Conservation (phyloP, 768 basidiomycete genomes). For the Rhizopogon salebrosus region DNA sequence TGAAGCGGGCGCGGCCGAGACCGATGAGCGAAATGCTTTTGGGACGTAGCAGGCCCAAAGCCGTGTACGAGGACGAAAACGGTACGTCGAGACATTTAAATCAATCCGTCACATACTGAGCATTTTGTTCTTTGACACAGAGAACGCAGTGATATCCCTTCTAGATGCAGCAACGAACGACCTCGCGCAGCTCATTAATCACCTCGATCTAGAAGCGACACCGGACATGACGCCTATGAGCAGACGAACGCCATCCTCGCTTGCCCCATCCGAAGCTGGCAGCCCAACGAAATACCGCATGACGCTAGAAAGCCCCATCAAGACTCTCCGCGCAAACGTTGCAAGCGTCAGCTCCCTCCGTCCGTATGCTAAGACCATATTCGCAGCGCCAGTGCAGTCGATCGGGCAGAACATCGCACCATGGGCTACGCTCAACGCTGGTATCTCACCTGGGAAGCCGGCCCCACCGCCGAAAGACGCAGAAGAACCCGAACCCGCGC, state of each 20-base stretch:
- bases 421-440: slow-evolving; percentile 45
- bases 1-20: slow-evolving; percentile 41
- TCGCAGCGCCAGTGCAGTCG: slow-evolving; percentile 12
- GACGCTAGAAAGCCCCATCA: slow-evolving; percentile 33
- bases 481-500: slow-evolving; percentile 24
- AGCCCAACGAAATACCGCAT: slow-evolving; percentile 28
- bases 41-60: slow-evolving; percentile 41
- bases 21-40: slow-evolving; percentile 64
- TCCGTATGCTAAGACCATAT: slow-evolving; percentile 39
- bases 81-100: slow-evolving; percentile 12
- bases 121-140: slow-evolving; percentile 6
- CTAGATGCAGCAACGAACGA: slow-evolving; percentile 81
- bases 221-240: slow-evolving; percentile 42
- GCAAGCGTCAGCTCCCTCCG: slow-evolving; percentile 44
- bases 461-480: slow-evolving; percentile 16
- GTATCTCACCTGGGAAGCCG: slow-evolving; percentile 34
- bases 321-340: slow-evolving; percentile 28
- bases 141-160: slow-evolving; percentile 55
- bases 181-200: slow-evolving; percentile 70
- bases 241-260: slow-evolving; percentile 12
- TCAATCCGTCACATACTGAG: not conserved
- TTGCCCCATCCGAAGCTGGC: slow-evolving; percentile 17
- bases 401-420: slow-evolving; percentile 60
- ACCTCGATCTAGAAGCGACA: slow-evolving; percentile 78
- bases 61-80: slow-evolving; percentile 48